A percentile compares a stretch with the other conserved stretches of the same genome.
Evolutionary conservation across 78 protist species (phyloP).

Genomic region (Dictyostelium intermedium): DNA sequence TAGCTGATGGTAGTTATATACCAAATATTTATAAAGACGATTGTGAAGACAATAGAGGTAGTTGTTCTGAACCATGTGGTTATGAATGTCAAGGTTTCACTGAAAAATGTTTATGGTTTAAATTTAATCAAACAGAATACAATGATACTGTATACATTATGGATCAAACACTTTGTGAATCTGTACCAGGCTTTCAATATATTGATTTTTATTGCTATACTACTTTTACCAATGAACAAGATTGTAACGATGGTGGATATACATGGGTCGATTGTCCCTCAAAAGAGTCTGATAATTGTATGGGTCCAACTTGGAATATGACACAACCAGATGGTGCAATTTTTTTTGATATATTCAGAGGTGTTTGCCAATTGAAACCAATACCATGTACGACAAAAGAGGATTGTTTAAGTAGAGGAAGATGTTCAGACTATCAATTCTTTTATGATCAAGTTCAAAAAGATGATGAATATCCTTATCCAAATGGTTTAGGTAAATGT

Average conservation of each 20-base stretch:
- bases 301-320: not conserved
- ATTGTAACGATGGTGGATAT: not conserved
- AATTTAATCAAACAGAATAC: not conserved
- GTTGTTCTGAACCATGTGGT: constrained; percentile 18
- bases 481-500: constrained; percentile 42
- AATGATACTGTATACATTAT: not conserved
- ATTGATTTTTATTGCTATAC: not conserved
- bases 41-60: not conserved
- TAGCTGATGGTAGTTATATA: not conserved
- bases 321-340: not conserved
- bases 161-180: not conserved
- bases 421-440: constrained; percentile 30
- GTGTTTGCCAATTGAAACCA: not conserved
- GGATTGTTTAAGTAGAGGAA: not conserved
- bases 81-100: not conserved
- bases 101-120: not conserved
- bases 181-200: not conserved
- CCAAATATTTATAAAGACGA: not conserved
- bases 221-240: not conserved
- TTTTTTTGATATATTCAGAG: not conserved
- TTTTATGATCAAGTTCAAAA: not conserved
- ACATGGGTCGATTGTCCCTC: not conserved
- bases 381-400: not conserved
- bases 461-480: constrained; percentile 2
- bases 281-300: not conserved